A percentile compares a stretch with the other conserved stretches of the same genome.
phyloP scores from a whole-genome alignment of 2,329 filamentous ascomycete genomes.

The Microdochium paspali region DNA sequence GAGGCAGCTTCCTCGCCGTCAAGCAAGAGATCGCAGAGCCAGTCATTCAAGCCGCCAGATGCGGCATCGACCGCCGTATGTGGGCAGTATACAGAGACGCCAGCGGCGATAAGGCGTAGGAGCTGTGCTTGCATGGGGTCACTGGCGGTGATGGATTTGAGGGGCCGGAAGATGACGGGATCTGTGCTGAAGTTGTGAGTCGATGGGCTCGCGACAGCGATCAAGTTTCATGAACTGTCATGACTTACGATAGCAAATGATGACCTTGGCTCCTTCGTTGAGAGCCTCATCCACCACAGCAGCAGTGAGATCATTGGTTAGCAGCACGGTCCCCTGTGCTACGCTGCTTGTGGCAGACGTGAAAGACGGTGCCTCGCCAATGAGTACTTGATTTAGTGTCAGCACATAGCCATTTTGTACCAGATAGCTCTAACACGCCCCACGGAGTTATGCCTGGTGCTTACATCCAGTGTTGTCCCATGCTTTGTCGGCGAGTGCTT shows the following conservation, averaged over 20 bases:
- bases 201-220: background rate
- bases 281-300: slow-evolving; percentile 89
- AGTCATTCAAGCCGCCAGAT: slow-evolving; percentile 78
- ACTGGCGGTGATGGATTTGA: slow-evolving; percentile 78
- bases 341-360: slow-evolving; percentile 37
- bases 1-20: slow-evolving; percentile 23
- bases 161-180: slow-evolving; percentile 88
- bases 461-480: slow-evolving; percentile 87
- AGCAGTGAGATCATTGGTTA: slow-evolving; percentile 83
- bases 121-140: slow-evolving; percentile 84
- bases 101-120: slow-evolving; percentile 70
- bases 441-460: background rate
- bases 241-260: slow-evolving; percentile 76
- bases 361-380: slow-evolving; percentile 43
- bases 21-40: slow-evolving; percentile 81
- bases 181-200: slow-evolving; percentile 41
- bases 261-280: slow-evolving; percentile 60
- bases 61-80: slow-evolving; percentile 92
- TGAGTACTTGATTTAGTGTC: slow-evolving; percentile 28
- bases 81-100: slow-evolving; percentile 91
- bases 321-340: slow-evolving; percentile 30
- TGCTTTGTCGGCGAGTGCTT: slow-evolving; percentile 75
- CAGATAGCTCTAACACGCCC: no score
- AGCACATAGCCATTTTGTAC: no score
- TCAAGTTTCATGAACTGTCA: background rate